A percentile compares a stretch with the other conserved stretches of the same genome.
These are phyloP conservation scores for Ambispora gerdemannii DNA, from an alignment of 192 early-diverging fungal genomes.

Conservation along the genomic window DNA sequence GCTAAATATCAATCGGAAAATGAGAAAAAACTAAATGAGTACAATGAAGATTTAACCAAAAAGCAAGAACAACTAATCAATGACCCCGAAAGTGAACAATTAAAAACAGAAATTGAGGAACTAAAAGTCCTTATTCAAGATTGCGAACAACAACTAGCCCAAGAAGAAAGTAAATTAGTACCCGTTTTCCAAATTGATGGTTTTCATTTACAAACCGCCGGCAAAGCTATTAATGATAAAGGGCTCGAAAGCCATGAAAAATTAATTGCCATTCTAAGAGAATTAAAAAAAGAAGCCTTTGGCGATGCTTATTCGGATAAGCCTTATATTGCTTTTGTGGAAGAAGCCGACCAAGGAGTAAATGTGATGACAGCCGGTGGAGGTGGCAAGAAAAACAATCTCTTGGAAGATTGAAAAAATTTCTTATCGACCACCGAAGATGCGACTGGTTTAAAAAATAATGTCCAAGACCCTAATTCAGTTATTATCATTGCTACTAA, in stretches of 20 bases:
- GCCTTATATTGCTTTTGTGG: conserved; percentile 13
- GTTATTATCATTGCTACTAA: conserved; percentile 13
- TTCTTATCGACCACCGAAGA: conserved; percentile 10
- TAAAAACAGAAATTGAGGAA: too few relatives aligned
- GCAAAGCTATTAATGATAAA: neutral
- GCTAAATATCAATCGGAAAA: too few relatives aligned
- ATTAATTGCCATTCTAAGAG: neutral
- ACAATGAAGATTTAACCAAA: too few relatives aligned
- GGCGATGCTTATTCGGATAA: conserved; percentile 10
- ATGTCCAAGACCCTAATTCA: conserved; percentile 11
- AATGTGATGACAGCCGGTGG: conserved; percentile 8
- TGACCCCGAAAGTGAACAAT: too few relatives aligned
- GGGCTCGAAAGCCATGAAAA: neutral
- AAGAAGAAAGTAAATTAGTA: neutral
- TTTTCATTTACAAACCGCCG: neutral
- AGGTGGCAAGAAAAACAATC: conserved; percentile 8
- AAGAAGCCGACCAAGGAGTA: conserved; percentile 14
- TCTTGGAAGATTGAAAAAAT: conserved; percentile 9
- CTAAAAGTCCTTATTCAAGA: too few relatives aligned
- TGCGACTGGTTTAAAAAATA: neutral
- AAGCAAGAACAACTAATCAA: too few relatives aligned
- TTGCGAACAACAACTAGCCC: neutral
- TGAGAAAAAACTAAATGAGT: too few relatives aligned
- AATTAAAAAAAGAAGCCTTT: conserved; percentile 7
- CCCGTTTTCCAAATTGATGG: conserved; percentile 13